Conservation (phyloP, 306 rosid genomes). For the Hippophae tibetana region DNA sequence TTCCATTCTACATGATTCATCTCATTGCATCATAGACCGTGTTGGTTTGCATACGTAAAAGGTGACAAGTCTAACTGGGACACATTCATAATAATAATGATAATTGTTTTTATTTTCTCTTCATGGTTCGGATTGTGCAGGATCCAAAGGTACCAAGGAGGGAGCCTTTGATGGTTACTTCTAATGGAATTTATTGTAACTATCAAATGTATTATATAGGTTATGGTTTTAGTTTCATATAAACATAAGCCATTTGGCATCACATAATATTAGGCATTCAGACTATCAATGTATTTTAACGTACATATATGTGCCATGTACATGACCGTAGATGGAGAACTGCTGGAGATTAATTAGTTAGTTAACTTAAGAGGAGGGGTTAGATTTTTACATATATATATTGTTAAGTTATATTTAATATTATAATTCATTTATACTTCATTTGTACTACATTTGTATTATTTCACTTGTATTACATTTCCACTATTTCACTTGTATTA, state of each 20-base stretch:
- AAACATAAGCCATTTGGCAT: constrained; percentile 5
- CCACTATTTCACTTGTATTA: no score
- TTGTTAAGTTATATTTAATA: no score
- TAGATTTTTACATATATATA: no score
- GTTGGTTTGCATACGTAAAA: no score
- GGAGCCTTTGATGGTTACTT: constrained; percentile 83
- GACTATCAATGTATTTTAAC: not conserved
- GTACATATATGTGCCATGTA: constrained; percentile 4
- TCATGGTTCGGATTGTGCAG: constrained; percentile 44
- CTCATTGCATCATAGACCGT: no score
- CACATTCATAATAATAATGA: constrained; percentile 2
- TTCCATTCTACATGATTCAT: no score
- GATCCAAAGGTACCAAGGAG: constrained; percentile 58
- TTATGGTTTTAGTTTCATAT: constrained; percentile 19
- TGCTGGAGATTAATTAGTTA: constrained; percentile 10
- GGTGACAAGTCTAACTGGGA: no score
- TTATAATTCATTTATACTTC: no score
- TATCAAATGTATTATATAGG: constrained; percentile 20
- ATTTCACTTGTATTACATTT: no score
- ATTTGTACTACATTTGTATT: no score
- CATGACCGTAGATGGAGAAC: constrained; percentile 26
- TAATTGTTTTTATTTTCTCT: constrained; percentile 9
- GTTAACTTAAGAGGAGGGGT: not conserved
- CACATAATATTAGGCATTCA: not conserved
- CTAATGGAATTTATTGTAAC: constrained; percentile 40